Base-by-base conservation (phyloP, 495 filamentous ascomycete genomes). In the Astrothelium macrocarpum region DNA sequence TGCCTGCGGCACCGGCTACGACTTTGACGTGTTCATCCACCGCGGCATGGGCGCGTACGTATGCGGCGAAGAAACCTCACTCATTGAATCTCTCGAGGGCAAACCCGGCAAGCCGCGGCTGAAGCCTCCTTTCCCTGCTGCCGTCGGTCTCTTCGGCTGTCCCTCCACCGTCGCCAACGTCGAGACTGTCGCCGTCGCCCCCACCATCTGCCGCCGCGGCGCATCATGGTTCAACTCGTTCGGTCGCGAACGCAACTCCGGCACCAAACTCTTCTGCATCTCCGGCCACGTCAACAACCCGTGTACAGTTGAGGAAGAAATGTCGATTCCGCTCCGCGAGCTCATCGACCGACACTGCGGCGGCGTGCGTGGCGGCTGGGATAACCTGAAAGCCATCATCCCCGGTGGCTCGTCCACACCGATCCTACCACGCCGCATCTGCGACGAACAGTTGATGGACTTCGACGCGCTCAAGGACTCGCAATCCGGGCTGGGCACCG, bases 201-300 rank as follows among this genome's bases (percentile, higher is more conserved):
- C 94, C 5, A 97, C 94, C 43, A 98, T 98, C 73, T 90, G 91
- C 79, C 88, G 94, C 66, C 86, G 94, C 71, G 94, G 94, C 66
- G 87, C 85, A 59, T 88, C 70, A 77, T 98, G 94, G 94, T 98
- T 98, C 77, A 88, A 87, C 60, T 78, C 79, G 18, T 96, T 97
- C 72, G 94, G 94, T 36, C 91, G 94, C 64, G 92, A 97, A 78
- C 87, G 91, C 68, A 98, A 98, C 78, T 80, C 87, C 62, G 94
- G 94, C 73, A 98, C 94, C 53, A 98, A 98, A 82, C 86, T 98
- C 39, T 98, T 88, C 85, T 96, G 92, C 79, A 97, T 98, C 77
- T 96, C 91, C 39, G 94, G 94, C 28, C 90, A 97, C 76, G 94
- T 98, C 80, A 97, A 97, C 84, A 95, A 97, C 81, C 94, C 94